Conservation (phyloP, 2,329 filamentous ascomycete species). For the Neurospora sp. region DNA sequence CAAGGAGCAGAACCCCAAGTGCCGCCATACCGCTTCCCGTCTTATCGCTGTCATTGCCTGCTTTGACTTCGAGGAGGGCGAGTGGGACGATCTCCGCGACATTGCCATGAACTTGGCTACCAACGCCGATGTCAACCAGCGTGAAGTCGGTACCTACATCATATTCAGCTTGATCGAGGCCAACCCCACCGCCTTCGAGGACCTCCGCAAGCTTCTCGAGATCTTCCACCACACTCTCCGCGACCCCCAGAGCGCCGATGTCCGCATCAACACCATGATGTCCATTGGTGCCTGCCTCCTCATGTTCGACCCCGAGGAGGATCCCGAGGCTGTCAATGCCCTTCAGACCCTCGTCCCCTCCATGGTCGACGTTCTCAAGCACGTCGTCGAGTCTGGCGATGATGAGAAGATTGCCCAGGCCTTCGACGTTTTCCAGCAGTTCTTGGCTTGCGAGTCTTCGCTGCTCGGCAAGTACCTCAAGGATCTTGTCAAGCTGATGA, state of each 20-base stretch:
- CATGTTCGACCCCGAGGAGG: constrained; percentile 80
- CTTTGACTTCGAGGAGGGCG: constrained; percentile 74
- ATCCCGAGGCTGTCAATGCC: constrained; percentile 58
- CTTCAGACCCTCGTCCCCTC: constrained; percentile 74
- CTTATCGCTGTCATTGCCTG: constrained; percentile 81
- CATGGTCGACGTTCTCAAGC: constrained; percentile 86
- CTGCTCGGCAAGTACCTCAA: constrained; percentile 78
- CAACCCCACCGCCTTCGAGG: constrained; percentile 76
- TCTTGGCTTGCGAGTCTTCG: constrained; percentile 79
- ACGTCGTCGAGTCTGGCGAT: constrained; percentile 66
- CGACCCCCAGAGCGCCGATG: constrained; percentile 82
- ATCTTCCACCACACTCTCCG: constrained; percentile 82
- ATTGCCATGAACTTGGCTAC: constrained; percentile 71
- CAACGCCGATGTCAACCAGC: constrained; percentile 63
- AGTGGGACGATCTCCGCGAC: constrained; percentile 74
- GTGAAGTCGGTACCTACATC: constrained; percentile 87
- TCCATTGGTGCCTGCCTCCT: constrained; percentile 81
- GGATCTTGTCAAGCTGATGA: constrained; percentile 89
- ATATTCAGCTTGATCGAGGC: constrained; percentile 86
- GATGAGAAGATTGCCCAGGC: constrained; percentile 83
- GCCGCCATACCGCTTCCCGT: constrained; percentile 78
- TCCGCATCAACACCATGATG: constrained; percentile 88
- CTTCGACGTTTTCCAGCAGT: constrained; percentile 95
- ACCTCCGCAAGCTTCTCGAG: constrained; percentile 67
- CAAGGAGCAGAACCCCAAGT: constrained; percentile 64